Evolutionary conservation across 2,329 filamentous ascomycete genomes (phyloP).

Genomic region (Colletotrichum liriopes): DNA sequence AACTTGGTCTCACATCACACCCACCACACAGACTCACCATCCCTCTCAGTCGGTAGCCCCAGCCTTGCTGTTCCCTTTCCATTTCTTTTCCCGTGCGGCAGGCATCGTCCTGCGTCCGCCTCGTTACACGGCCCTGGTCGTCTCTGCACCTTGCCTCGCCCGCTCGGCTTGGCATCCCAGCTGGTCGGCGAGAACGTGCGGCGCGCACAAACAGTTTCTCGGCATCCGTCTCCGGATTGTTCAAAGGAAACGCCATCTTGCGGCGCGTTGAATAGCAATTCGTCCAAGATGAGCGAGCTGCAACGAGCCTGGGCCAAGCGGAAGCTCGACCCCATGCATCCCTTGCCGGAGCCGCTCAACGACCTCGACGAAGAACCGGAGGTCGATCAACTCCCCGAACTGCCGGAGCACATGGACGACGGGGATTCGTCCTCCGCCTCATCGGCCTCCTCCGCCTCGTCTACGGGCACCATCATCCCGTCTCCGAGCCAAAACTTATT

Average conservation of each 20-base stretch:
- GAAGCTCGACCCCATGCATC: constrained; percentile 74
- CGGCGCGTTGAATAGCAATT: neutral
- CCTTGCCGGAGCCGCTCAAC: constrained; percentile 66
- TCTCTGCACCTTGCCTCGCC: neutral
- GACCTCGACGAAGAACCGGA: constrained; percentile 70
- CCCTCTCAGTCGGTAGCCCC: neutral
- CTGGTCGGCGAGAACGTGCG: constrained; percentile 7
- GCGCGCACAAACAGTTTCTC: constrained; percentile 5
- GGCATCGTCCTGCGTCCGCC: neutral
- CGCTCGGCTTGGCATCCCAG: constrained; percentile 6
- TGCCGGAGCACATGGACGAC: constrained; percentile 65
- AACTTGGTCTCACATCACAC: constrained; percentile 29
- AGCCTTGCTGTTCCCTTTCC: constrained; percentile 5
- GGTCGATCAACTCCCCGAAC: constrained; percentile 61
- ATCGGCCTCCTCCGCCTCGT: constrained; percentile 79
- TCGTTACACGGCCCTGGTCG: constrained; percentile 2
- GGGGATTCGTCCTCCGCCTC: constrained; percentile 83
- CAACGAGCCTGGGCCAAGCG: constrained; percentile 85
- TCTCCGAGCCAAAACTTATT: constrained; percentile 82
- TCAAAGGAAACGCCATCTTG: neutral
- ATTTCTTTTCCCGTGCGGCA: neutral
- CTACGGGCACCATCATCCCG: constrained; percentile 91
- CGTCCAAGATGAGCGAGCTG: constrained; percentile 80
- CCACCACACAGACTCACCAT: constrained; percentile 6
- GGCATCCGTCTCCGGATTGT: neutral